These are phyloP conservation scores for Gaultheria prostrata DNA, from an alignment of 148 eudicot genomes.

Conservation along the genomic window DNA sequence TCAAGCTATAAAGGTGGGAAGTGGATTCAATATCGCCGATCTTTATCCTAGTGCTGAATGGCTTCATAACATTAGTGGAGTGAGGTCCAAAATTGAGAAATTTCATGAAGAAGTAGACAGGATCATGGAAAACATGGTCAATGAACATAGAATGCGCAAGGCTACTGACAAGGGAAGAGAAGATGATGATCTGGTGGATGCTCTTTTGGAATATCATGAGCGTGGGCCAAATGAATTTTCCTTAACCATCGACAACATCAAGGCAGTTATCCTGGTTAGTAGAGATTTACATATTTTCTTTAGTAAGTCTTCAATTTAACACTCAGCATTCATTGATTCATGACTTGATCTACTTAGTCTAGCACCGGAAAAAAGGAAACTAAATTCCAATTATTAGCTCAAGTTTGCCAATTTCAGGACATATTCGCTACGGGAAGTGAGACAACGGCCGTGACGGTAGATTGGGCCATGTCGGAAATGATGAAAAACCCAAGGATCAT, in stretches of 20 bases:
- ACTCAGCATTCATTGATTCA: too few species aligned
- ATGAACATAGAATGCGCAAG: conserved; percentile 13
- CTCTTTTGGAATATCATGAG: conserved; percentile 25
- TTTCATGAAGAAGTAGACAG: conserved; percentile 11
- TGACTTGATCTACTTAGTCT: too few species aligned
- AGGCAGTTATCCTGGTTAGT: conserved; percentile 36
- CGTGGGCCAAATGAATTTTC: conserved; percentile 11
- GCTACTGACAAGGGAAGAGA: not conserved
- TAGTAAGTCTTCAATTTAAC: too few species aligned
- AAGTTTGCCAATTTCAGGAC: conserved; percentile 18
- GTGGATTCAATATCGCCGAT: conserved; percentile 28
- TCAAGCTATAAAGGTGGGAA: not conserved
- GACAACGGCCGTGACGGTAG: conserved; percentile 25
- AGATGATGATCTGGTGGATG: conserved; percentile 31
- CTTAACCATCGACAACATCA: conserved; percentile 26
- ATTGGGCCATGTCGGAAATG: conserved; percentile 42
- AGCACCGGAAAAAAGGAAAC: too few species aligned
- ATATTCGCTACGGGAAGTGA: conserved; percentile 31
- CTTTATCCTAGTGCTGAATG: conserved; percentile 19
- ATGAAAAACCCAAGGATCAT: conserved; percentile 31
- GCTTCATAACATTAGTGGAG: conserved; percentile 17
- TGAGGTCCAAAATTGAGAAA: conserved; percentile 15
- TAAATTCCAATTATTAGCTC: not conserved
- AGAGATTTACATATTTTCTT: not conserved
- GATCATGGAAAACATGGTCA: conserved; percentile 21